Percentiles rank a stretch among this genome's conserved stretches.
Conservation (phyloP, 2,329 filamentous ascomycete genomes). For the Mycocentrospora acerina region DNA sequence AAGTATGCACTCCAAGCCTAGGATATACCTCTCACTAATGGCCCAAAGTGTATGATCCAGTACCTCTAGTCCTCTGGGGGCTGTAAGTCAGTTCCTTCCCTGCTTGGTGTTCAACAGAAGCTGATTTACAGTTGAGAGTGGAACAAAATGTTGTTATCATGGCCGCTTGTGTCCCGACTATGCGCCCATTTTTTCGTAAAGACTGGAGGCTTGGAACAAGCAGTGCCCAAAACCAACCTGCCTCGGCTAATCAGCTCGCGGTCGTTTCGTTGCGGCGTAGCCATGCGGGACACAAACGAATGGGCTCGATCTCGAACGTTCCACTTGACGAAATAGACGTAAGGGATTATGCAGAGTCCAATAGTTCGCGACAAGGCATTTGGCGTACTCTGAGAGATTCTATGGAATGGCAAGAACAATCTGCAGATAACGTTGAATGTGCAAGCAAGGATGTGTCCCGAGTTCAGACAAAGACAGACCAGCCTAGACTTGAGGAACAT, state of each 20-base stretch:
- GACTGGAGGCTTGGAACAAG: constrained; percentile 4
- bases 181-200: constrained; percentile 9
- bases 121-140: neutral
- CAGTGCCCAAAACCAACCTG: neutral
- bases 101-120: neutral
- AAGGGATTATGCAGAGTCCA: neutral
- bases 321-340: neutral
- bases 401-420: neutral
- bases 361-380: constrained; percentile 3
- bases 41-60: constrained; percentile 3
- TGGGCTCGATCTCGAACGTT: neutral
- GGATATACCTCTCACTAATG: neutral
- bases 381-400: constrained; percentile 1
- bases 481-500: too few species aligned
- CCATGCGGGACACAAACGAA: neutral
- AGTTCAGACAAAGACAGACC: too few species aligned
- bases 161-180: constrained; percentile 11
- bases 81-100: constrained; percentile 1
- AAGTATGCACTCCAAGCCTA: neutral
- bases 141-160: constrained; percentile 14
- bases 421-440: too few species aligned
- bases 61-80: constrained; percentile 7
- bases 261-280: neutral
- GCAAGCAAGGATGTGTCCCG: too few species aligned
- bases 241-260: neutral